Conservation (phyloP, 2,329 filamentous ascomycete genomes). For the Colletotrichum scovillei region DNA sequence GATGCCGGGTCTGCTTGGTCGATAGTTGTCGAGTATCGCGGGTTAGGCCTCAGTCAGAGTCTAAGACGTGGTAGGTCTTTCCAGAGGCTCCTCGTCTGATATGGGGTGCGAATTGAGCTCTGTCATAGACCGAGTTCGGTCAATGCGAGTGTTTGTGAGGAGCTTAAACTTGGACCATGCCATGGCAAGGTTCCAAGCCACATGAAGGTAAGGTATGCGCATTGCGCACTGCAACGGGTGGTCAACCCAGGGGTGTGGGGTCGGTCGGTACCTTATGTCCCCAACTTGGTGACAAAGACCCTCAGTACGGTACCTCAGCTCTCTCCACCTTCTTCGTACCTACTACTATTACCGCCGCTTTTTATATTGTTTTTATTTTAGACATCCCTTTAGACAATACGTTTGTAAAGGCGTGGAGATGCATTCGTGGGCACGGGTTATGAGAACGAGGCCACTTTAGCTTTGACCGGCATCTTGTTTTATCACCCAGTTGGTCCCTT, state of each 20-base stretch:
- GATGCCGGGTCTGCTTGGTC: background rate
- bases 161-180: background rate
- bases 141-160: background rate
- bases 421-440: too few relatives aligned
- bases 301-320: too few relatives aligned
- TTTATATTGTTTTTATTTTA: too few relatives aligned
- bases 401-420: too few relatives aligned
- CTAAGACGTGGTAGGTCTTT: background rate
- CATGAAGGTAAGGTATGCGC: background rate
- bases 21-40: background rate
- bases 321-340: too few relatives aligned
- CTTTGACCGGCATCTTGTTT: too few relatives aligned
- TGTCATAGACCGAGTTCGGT: background rate
- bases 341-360: too few relatives aligned
- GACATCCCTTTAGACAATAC: too few relatives aligned
- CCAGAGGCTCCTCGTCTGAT: background rate
- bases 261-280: background rate
- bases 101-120: background rate
- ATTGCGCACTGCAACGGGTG: background rate
- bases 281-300: too few relatives aligned
- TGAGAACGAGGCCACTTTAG: too few relatives aligned
- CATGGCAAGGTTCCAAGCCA: too few relatives aligned
- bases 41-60: background rate
- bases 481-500: too few relatives aligned
- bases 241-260: background rate